Base-by-base conservation (phyloP, 208 protist genomes). In the Crithidia sp. region DNA sequence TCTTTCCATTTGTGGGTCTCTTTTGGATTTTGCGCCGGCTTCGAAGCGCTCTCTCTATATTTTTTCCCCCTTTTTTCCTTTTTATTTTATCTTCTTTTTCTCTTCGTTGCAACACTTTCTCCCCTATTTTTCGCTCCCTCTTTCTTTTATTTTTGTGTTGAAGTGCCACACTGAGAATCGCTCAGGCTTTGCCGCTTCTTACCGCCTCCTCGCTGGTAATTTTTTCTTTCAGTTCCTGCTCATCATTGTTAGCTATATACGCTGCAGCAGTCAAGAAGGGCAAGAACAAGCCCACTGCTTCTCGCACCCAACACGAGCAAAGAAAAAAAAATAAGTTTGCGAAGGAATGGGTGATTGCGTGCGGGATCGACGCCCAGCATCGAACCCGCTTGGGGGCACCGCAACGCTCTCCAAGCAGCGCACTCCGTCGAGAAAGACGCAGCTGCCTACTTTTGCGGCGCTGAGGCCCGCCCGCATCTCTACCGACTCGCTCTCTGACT, bases 401-500 rank as follows among this genome's bases (percentile, higher is more conserved):
- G 28, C 28, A 28, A 28, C 28, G 28, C 28, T 28, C 28, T 28
- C 28, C 28, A 28, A 54, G 45, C n/a, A 41, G 41, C 41, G 54
- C 44, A 13, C 39, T 10, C 60, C 3, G 40, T 19, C 12, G 12
- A 43, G 41, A 45, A 7, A 9, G 9, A 19, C 50, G 2, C 4
- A 12, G 2, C 63, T 13, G 13, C 49, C 36, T 2, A 36, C 5
- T 3, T 50, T 40, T 4, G 7, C 55, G 9, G 47, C 40, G 37
- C 36, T 14, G 40, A 16, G 28, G 16, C 44, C 10, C 17, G 37
- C 9, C 4, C 10, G n/a, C 58, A 60, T 65, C 4, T 62, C 72
- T 28, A 61, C 41, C 13, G 58, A 71, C 57, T 60, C 50, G 14
- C 57, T 67, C 36, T 67, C 57, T 10, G 65, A 71, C 45, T 5